A percentile compares a stretch with the other conserved stretches of the same genome.
Conservation (phyloP, 352 stramenopile genomes). For the Globisporangium iwayamae region DNA sequence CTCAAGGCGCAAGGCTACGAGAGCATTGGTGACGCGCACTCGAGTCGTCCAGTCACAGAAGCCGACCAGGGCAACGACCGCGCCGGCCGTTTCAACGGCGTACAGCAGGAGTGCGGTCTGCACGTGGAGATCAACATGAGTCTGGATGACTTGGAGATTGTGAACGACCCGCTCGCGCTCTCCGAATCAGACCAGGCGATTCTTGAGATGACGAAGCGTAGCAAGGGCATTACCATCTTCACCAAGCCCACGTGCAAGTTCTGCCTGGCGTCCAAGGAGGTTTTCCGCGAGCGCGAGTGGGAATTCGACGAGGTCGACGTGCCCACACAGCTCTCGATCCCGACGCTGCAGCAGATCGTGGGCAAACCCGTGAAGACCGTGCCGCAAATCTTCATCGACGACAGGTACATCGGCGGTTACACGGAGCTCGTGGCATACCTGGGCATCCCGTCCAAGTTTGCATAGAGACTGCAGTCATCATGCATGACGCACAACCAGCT, state of each 20-base stretch:
- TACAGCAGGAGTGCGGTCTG: conserved; percentile 78
- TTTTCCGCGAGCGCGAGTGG: conserved; percentile 53
- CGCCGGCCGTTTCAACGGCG: conserved; percentile 75
- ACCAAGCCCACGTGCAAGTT: conserved; percentile 79
- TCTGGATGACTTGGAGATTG: conserved; percentile 40
- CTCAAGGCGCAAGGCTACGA: conserved; percentile 80
- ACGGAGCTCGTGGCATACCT: conserved; percentile 66
- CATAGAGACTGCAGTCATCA: conserved; percentile 16
- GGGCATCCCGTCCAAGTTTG: conserved; percentile 56
- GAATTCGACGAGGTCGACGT: conserved; percentile 68
- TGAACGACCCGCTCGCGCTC: conserved; percentile 47
- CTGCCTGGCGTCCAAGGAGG: conserved; percentile 60
- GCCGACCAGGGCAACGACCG: conserved; percentile 65
- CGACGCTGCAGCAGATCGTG: conserved; percentile 53
- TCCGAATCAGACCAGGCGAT: conserved; percentile 41
- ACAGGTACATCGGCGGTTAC: conserved; percentile 78
- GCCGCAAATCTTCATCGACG: conserved; percentile 77
- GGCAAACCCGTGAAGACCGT: conserved; percentile 61
- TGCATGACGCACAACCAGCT: no score
- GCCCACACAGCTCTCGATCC: conserved; percentile 46
- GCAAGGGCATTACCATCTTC: conserved; percentile 62
- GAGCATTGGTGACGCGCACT: conserved; percentile 82
- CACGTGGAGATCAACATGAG: conserved; percentile 77
- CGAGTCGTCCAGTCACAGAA: conserved; percentile 70
- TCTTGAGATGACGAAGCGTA: conserved; percentile 34